phyloP scores from a whole-genome alignment of 179 eudicot genomes.

The Spinacia oleracea region DNA sequence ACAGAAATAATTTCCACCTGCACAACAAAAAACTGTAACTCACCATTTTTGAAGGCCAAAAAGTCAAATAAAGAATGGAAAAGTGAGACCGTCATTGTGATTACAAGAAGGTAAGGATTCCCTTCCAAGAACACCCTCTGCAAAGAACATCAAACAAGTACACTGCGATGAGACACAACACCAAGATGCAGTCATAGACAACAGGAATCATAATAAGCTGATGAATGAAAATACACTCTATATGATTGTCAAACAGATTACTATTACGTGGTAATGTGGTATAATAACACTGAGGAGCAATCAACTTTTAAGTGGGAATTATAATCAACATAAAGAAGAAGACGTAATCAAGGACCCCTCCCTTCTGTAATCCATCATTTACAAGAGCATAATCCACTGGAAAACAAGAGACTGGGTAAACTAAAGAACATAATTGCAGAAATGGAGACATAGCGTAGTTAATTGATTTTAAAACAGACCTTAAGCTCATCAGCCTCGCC shows the following conservation, averaged over 20 bases:
- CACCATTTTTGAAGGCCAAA: slow-evolving; percentile 97
- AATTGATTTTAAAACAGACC: slow-evolving; percentile 42
- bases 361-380: background rate
- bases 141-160: slow-evolving; percentile 25
- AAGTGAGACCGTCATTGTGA: slow-evolving; percentile 89
- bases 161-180: slow-evolving; percentile 9
- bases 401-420: background rate
- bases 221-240: background rate
- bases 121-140: slow-evolving; percentile 98
- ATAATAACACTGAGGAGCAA: background rate
- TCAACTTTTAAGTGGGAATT: background rate
- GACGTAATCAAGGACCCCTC: background rate
- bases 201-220: background rate
- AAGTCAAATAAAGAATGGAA: slow-evolving; percentile 92
- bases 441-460: background rate
- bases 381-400: background rate
- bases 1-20: background rate
- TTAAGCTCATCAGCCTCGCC: slow-evolving; percentile 99
- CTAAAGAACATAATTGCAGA: slow-evolving; percentile 3
- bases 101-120: slow-evolving; percentile 81
- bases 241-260: background rate
- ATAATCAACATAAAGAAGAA: background rate
- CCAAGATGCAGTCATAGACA: background rate
- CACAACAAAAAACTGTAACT: slow-evolving; percentile 14
- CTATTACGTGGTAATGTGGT: background rate